Evolutionary conservation across 768 basidiomycete genomes (phyloP).

Genomic region (Leccinum ochraceum): DNA sequence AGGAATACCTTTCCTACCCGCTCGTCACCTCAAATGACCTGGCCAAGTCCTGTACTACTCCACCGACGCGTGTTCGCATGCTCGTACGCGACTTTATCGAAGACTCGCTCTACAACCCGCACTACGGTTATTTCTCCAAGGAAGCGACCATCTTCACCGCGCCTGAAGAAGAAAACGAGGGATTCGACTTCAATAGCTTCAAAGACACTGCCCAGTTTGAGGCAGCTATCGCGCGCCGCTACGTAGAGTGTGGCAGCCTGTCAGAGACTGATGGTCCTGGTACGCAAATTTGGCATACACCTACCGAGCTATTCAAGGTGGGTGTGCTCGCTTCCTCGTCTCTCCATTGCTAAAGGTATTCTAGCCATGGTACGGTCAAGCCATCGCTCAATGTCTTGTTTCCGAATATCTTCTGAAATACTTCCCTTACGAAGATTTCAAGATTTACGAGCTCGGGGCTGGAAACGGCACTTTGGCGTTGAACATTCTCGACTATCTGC

Average conservation of each 20-base stretch:
- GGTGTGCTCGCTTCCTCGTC: background rate
- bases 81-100: constrained; percentile 95
- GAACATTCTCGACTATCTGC: constrained; percentile 83
- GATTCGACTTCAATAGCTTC: constrained; percentile 69
- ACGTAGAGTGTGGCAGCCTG: constrained; percentile 68
- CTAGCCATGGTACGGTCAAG: constrained; percentile 93
- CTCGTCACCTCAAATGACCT: constrained; percentile 74
- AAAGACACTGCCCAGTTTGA: constrained; percentile 77
- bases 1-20: constrained; percentile 49
- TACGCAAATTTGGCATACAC: constrained; percentile 97
- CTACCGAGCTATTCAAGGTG: constrained; percentile 97
- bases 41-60: constrained; percentile 47
- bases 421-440: constrained; percentile 94
- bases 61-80: constrained; percentile 87
- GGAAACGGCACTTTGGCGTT: constrained; percentile 95
- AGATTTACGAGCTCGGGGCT: constrained; percentile 96
- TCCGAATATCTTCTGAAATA: constrained; percentile 93
- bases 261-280: constrained; percentile 65
- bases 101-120: constrained; percentile 93
- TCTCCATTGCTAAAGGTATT: constrained; percentile 12
- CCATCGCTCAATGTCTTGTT: constrained; percentile 85
- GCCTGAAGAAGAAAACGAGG: constrained; percentile 39
- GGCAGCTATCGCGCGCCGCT: constrained; percentile 73
- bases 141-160: constrained; percentile 88
- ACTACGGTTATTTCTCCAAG: constrained; percentile 96